These are phyloP conservation scores for Rhodofomes roseus DNA, from an alignment of 1,284 basidiomycete genomes.

Conservation along the genomic window DNA sequence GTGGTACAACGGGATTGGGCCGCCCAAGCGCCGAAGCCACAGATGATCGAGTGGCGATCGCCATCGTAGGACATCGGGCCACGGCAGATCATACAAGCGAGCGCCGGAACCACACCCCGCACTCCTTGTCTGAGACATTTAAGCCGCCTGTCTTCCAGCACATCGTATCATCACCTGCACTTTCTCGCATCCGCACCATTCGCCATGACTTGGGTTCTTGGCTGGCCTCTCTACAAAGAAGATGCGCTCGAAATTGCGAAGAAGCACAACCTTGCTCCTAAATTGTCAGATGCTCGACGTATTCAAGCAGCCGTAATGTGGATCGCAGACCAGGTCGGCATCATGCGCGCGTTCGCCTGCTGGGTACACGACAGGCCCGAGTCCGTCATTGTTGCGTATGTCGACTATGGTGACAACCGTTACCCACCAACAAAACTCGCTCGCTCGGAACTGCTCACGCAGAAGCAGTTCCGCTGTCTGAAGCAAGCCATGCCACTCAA, in stretches of 20 bases:
- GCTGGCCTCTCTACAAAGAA: not conserved
- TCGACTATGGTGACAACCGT: not conserved
- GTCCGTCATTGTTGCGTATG: not conserved
- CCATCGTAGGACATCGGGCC: too few species aligned
- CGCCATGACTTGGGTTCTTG: not conserved
- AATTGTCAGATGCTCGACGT: not conserved
- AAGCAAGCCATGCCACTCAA: not conserved
- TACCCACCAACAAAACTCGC: not conserved
- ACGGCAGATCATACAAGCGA: too few species aligned
- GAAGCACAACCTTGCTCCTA: not conserved
- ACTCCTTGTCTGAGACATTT: not conserved
- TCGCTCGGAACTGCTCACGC: not conserved
- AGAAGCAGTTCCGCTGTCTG: not conserved
- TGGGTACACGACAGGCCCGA: not conserved
- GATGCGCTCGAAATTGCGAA: not conserved
- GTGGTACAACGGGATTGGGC: too few species aligned
- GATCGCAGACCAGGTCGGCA: not conserved
- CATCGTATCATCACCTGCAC: not conserved
- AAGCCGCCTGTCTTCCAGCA: not conserved
- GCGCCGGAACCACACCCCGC: too few species aligned
- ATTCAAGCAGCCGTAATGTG: not conserved
- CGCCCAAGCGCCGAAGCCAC: too few species aligned
- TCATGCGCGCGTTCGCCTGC: not conserved
- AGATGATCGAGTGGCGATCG: too few species aligned
- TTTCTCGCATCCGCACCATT: not conserved